Evolutionary conservation across 768 basidiomycete species (phyloP), one percentile per base, ranked within the genome.

Genomic region (Leccinum boreale): DNA sequence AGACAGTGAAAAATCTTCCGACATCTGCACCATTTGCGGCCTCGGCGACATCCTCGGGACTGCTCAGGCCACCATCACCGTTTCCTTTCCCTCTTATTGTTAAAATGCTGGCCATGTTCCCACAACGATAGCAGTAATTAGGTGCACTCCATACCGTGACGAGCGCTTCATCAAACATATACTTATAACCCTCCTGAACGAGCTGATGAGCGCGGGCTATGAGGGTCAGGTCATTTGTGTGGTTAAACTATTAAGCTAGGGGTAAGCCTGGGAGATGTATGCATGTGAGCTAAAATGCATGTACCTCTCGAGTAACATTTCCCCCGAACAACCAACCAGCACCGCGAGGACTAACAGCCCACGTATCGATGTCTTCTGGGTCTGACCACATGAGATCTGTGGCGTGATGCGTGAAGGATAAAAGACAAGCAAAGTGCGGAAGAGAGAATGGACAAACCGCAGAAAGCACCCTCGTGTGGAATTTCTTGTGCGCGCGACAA

Each of bases 301-400:
- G 39, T 50, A 90, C 92, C 80, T 96, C 94, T 61, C 79, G 80
- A 8, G 94, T 94, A 1, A 98, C 92, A 54, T 79, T 85, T 14
- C 81, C 86, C 7, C 95, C 95, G 62, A 98, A 97, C 21, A 97
- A 76, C 90, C 94, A 98, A 0, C 96, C 96, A 5, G 96, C 96
- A 19, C 96, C 96, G 39, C 96, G 82, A 4, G 96, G 96, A 62
- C 92, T 95, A 54, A 98, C 92, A 5, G 94, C 95, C 96, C 96
- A 98, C 44, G 90, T 94, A 42, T 92, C 89, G 42, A 96, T 88
- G 45, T 96, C 92, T 67, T 98, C 94, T 4, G 90, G 95, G 71
- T 98, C 95, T 35, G 91, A 94, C 96, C 96, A 98, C 94, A 98
- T 97, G 12, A 98, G 82, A 69, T 98, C 94, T 94, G 52, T 9